Base-by-base conservation (phyloP, 1,284 basidiomycete species). In the Pascua guehoae region DNA sequence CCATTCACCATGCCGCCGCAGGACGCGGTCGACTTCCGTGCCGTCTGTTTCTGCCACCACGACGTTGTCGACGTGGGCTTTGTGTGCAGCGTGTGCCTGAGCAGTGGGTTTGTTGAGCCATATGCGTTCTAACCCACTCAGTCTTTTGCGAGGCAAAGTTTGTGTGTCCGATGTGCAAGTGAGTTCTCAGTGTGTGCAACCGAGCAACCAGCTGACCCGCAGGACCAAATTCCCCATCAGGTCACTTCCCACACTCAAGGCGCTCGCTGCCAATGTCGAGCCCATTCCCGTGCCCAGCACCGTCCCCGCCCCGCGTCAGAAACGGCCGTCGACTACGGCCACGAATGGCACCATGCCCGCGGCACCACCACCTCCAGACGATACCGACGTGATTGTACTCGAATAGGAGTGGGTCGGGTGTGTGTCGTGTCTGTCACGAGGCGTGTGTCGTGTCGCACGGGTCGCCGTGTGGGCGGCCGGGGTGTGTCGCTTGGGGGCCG, bases 41-140 rank as follows among this genome's bases (percentile, higher is more conserved):
- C 96, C 0, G 94, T 94, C 8, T 98, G 96, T 75, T 98, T 99
- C 79, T 99, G 96, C 76, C 96, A 98, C 78, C 93, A 97, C 70
- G 87, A 88, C 53, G 95, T 97, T 47, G 86, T 98, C 41, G 95
- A 98, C 70, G 85, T 98, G 52, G 96, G 94, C 41, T 99, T 95
- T 69, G 93, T 99, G 24, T 99, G 96, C 76, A 95, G 91, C 16
- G 91, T 97, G 40, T 97, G 93, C 72, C 78, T 97, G 44, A 94
- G 90, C 47, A 96, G 92, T 95, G 68, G 62, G 88, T 53, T 17
- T 41, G 4, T 49, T n/a, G 4, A 9, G 12, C 10, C 14, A 45
- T 47, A 32, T 32, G 8, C 12, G 36, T 39, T 7, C 43, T 42
- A 45, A 24, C 36, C 40, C 37, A n/a, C 38, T 8, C 67, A 92